A percentile compares a stretch with the other conserved stretches of the same genome.
Evolutionary conservation across 768 basidiomycete species (phyloP).

Genomic region (Calocybe gangraenosa): DNA sequence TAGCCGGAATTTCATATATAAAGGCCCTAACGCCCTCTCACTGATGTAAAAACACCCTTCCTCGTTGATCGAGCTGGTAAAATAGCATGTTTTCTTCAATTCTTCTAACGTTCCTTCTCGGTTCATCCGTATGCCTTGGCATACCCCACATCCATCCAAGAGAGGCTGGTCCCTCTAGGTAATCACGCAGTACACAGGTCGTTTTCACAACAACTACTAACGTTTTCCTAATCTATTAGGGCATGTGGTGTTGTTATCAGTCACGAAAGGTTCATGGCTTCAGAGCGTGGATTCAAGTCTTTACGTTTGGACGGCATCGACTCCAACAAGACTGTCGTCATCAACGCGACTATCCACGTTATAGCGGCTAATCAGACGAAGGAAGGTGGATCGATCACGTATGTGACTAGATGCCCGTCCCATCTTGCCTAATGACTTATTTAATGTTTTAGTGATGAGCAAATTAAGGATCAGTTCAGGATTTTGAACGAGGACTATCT

Average conservation of each 20-base stretch:
- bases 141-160: constrained; percentile 13
- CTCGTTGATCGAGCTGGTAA: constrained; percentile 5
- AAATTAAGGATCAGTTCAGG: constrained; percentile 31
- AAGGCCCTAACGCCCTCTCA: neutral
- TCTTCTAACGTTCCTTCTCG: constrained; percentile 14
- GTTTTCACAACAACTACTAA: neutral
- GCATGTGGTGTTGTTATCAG: constrained; percentile 35
- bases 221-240: constrained; percentile 15
- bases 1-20: constrained; percentile 3
- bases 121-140: constrained; percentile 13
- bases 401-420: constrained; percentile 11
- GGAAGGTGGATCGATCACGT: constrained; percentile 38
- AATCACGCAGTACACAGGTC: neutral
- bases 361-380: constrained; percentile 34
- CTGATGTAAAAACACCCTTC: constrained; percentile 9
- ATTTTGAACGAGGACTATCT: constrained; percentile 40
- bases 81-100: constrained; percentile 15
- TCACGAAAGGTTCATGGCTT: constrained; percentile 24
- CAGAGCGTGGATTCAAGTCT: constrained; percentile 34
- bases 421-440: neutral
- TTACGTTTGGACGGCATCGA: constrained; percentile 24
- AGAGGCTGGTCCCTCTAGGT: constrained; percentile 7
- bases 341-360: constrained; percentile 43
- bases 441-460: constrained; percentile 18
- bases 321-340: constrained; percentile 23